Evolutionary conservation across 2,329 filamentous ascomycete species (phyloP).

Genomic region (Fusarium kyushuense): DNA sequence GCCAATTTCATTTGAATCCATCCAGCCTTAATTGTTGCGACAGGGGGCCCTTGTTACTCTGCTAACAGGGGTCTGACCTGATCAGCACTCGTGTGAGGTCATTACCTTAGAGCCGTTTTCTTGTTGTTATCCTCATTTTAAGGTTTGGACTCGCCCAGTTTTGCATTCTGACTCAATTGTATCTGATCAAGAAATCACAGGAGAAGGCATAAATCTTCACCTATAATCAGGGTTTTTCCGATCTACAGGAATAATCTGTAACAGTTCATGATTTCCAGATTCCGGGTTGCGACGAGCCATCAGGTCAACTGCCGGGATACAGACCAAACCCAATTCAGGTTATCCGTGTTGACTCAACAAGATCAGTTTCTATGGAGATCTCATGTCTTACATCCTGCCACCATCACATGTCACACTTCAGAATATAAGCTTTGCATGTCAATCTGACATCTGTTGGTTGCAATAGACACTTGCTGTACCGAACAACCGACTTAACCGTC

Average conservation of each 20-base stretch:
- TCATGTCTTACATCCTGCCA: not conserved
- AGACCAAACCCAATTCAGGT: not conserved
- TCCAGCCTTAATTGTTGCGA: conserved; percentile 20
- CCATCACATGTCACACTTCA: not conserved
- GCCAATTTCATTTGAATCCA: conserved; percentile 32
- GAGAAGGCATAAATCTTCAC: conserved; percentile 2
- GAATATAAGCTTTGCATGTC: not conserved
- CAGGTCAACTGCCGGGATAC: conserved; percentile 1
- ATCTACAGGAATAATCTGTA: not conserved
- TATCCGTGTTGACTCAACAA: conserved; percentile 3
- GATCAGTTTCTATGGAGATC: not conserved
- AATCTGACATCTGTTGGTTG: not conserved
- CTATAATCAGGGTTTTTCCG: not conserved
- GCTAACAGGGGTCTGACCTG: not conserved
- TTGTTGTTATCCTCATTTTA: conserved; percentile 9
- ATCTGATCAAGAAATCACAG: not conserved
- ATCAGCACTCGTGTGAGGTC: conserved; percentile 41
- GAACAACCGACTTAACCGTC: conserved; percentile 7
- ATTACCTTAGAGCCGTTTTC: conserved; percentile 20
- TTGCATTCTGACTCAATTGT: not conserved
- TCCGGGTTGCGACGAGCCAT: not conserved
- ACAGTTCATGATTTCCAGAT: not conserved
- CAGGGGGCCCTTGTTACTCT: conserved; percentile 32
- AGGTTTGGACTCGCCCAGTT: conserved; percentile 8
- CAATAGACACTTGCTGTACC: not conserved